These are phyloP conservation scores for Rhododendron kiyosumense DNA, from an alignment of 148 eudicot species.

Conservation along the genomic window DNA sequence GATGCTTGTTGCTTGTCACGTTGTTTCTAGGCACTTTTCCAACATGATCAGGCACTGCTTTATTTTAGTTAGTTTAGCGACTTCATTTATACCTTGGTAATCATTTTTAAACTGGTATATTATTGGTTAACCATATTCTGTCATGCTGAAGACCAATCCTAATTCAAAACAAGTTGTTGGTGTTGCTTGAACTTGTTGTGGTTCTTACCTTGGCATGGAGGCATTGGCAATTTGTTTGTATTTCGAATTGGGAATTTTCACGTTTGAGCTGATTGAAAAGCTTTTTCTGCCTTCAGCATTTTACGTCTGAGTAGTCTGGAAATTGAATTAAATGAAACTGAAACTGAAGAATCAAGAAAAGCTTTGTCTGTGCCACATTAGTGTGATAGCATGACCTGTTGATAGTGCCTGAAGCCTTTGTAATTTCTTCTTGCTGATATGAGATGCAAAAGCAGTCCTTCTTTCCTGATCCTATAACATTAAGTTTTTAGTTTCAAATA, in stretches of 20 bases:
- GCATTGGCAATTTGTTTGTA: neutral
- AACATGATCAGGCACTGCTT: neutral
- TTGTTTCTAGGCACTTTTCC: neutral
- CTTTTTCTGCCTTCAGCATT: neutral
- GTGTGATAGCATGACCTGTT: neutral
- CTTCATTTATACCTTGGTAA: neutral
- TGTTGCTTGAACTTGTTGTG: neutral
- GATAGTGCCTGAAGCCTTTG: neutral
- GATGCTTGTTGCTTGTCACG: neutral
- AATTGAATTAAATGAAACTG: neutral
- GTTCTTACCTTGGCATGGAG: neutral
- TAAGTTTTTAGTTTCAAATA: neutral
- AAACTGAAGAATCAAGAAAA: neutral
- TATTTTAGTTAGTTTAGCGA: neutral
- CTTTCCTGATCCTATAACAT: neutral
- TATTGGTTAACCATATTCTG: neutral
- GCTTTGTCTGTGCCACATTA: neutral
- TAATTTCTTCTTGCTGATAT: neutral
- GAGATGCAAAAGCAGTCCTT: neutral
- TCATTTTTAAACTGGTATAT: neutral
- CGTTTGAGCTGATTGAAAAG: neutral
- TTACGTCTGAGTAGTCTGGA: neutral
- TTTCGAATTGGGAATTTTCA: neutral
- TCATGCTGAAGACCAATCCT: neutral
- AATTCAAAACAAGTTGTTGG: neutral